These are phyloP conservation scores for Leptodermis oblonga DNA, from an alignment of 257 asterid genomes.

Conservation along the genomic window DNA sequence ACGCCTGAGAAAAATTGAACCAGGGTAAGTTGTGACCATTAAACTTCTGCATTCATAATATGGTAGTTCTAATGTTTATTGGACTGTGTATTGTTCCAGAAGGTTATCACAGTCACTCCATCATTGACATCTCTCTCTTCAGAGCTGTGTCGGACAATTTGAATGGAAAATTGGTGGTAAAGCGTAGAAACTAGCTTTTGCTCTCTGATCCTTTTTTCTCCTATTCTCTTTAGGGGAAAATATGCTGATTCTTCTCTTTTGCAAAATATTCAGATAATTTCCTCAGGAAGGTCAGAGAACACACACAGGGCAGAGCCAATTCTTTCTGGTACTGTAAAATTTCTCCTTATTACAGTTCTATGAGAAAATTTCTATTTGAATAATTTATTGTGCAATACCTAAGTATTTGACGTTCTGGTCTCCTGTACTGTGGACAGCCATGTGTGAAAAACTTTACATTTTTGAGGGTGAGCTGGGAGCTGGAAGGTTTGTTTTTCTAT, in stretches of 20 bases:
- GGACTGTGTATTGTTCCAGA: constrained; percentile 43
- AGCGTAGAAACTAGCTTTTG: not conserved
- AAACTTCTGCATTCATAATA: not conserved
- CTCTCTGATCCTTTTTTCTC: constrained; percentile 18
- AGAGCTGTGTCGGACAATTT: constrained; percentile 54
- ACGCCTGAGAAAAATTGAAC: not conserved
- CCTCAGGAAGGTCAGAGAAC: constrained; percentile 74
- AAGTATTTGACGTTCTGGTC: not conserved
- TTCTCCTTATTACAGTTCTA: constrained; percentile 23
- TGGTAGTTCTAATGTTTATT: constrained; percentile 16
- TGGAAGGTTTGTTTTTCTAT: constrained; percentile 63
- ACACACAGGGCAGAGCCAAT: constrained; percentile 59
- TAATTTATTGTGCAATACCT: not conserved
- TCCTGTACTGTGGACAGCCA: constrained; percentile 56
- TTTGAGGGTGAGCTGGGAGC: constrained; percentile 84
- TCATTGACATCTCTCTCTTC: constrained; percentile 63
- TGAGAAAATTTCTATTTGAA: not conserved
- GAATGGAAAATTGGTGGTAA: constrained; percentile 68
- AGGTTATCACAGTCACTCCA: constrained; percentile 36
- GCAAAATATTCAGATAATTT: constrained; percentile 52
- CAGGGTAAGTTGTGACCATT: too few relatives aligned
- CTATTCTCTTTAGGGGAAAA: constrained; percentile 18
- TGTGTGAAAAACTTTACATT: constrained; percentile 54
- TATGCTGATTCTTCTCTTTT: constrained; percentile 26
- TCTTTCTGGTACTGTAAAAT: constrained; percentile 62